Base-by-base conservation (phyloP, 1,139 yeast species). In the Lodderomyces beijingensis region DNA sequence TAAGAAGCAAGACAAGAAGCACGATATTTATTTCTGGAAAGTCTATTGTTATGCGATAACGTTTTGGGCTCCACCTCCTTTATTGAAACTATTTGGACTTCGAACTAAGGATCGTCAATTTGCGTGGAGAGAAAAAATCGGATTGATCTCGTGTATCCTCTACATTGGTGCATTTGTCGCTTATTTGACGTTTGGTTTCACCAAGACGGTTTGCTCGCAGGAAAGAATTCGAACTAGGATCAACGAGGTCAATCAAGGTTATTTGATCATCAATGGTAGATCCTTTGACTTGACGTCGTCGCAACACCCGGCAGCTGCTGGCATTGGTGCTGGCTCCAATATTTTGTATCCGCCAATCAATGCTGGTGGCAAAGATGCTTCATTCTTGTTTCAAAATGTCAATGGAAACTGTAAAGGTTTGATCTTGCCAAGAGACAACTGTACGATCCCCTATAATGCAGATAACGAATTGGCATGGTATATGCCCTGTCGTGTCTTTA, bases 101-200 rank as follows among this genome's bases (percentile, higher is more conserved):
- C 73, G 73, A 26, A 79, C 85, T 18, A 77, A 77, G 46, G 88
- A 79, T 32, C 76, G 95, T 42, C 96, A 87, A 55, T 77, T 79
- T 66, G 97, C 97, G 0, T 91, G 98, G 98, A 74, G 97, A 53
- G 98, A 91, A 55, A 91, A 91, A 54, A 82, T 89, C 28, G 97
- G 86, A 2, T 69, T 91, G 35, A 69, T 91, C 34, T 71, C 93
- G 2, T 70, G 88, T 40, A 87, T 91, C 48, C 46, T 82, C 19
- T 75, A 74, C 46, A 62, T 84, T 37, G 96, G 93, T 32, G 77
- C 87, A 0, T 61, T 84, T 42, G 85, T 89, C 28, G 95, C 95
- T 1, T 91, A 70, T 53, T 65, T 89, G 43, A 87, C 96, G 2
- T 89, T 89, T 59, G 98, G 97, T 2, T 89, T 91, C 59, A 86